Percentiles rank a stretch among this genome's conserved stretches.
These are phyloP conservation scores for Darksidea phi DNA, from an alignment of 495 filamentous ascomycete species.

Conservation along the genomic window DNA sequence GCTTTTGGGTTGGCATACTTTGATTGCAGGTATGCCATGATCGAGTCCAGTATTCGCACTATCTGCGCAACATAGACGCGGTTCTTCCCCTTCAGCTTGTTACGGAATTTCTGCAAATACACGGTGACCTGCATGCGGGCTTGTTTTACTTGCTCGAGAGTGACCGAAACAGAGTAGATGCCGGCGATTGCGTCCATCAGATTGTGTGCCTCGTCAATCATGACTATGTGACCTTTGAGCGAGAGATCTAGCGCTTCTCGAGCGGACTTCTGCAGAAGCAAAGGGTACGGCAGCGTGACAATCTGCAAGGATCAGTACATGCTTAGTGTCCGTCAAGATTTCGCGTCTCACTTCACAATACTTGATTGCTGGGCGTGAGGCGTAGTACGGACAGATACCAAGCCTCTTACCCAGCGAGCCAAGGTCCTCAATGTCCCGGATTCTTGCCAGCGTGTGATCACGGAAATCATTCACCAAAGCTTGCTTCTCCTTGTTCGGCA, in stretches of 20 bases:
- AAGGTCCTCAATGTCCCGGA: constrained; percentile 94
- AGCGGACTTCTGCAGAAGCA: constrained; percentile 85
- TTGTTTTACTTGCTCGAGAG: constrained; percentile 66
- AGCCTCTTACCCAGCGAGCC: constrained; percentile 72
- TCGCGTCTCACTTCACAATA: constrained; percentile 63
- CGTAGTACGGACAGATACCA: constrained; percentile 92
- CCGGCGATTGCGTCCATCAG: constrained; percentile 90
- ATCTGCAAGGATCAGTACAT: constrained; percentile 54
- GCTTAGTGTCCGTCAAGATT: neutral
- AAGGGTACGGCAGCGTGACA: constrained; percentile 87
- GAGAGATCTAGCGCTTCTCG: constrained; percentile 84
- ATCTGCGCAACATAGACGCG: constrained; percentile 86
- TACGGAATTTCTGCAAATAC: constrained; percentile 85
- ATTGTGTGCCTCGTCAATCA: constrained; percentile 97
- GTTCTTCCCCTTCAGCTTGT: constrained; percentile 87
- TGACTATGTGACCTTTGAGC: constrained; percentile 80
- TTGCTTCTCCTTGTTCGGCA: constrained; percentile 75
- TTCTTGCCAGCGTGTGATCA: constrained; percentile 79
- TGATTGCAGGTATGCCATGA: constrained; percentile 63
- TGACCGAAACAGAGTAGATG: constrained; percentile 79
- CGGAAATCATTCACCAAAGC: constrained; percentile 73
- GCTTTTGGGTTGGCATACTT: constrained; percentile 42
- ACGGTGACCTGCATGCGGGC: constrained; percentile 71
- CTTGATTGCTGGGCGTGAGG: constrained; percentile 76
- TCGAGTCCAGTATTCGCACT: constrained; percentile 73